Base-by-base conservation (phyloP, 208 protist species). In the Naegleria gruberi region DNA sequence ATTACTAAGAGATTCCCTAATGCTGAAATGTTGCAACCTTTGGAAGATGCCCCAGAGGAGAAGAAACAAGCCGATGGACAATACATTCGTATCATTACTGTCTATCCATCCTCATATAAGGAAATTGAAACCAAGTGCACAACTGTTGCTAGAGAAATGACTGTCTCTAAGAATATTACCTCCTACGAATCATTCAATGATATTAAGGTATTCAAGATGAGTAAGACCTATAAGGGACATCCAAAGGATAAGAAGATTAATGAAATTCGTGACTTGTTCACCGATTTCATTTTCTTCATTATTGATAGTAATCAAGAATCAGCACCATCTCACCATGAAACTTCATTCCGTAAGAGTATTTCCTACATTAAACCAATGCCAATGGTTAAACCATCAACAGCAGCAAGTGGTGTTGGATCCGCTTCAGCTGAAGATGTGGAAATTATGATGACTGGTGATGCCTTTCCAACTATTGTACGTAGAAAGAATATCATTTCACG, bases 1-100 rank as follows among this genome's bases (percentile, higher is more conserved):
- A 82, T 92, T 43, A 85, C 55, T 19, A 90, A 43, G n/a, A 42
- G 88, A 47, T 92, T 90, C n/a, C 91, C 91, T 5, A 83, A 88
- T 42, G 91, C 91, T 45, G 83, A 91, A 87, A 37, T 92, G 42
- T 42, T 92, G 26, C 90, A 92, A 57, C 37, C 43, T 45, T 51
- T 74, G 1, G 84, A 81, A 30, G 17, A 89, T 23, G 43, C 34
- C 12, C n/a, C 73, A 26, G 88, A 92, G 30, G 73, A 87, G 40
- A 41, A 55, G 30, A 81, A 57, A 46, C 42, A 90, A 30, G n/a
- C 17, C 4, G 89, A 90, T 30, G 84, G 57, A 44, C 90, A 92
- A 74, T 82, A 87, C 43, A 90, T 92, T 74, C 57, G 84, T 41
- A 86, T 92, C 7, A 83, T 90, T 43, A 90, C 84, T 44, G 89